Evolutionary conservation across 805 yeast genomes (phyloP), one percentile per base, ranked within the genome.

Genomic region (Saturnispora halmiae): DNA sequence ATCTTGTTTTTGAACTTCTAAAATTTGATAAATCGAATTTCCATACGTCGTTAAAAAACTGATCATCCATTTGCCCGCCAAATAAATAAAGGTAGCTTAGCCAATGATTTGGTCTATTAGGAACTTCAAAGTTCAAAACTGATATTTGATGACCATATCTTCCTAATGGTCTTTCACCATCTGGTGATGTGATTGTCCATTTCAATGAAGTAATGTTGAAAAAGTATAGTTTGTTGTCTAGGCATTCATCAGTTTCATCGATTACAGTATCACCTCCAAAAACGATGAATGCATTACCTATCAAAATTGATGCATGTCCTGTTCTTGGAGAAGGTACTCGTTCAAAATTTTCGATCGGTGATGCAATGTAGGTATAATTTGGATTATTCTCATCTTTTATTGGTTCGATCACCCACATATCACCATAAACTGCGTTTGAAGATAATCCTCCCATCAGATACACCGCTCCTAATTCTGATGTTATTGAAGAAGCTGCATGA

Each of bases 381-480:
- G 62, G 4, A 9, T 31, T n/a, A 19, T 28, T 36, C 8, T 32
- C 30, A 14, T 40, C 38, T 30, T 55, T 54, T 10, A 54, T 56
- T 2, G 84, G 79, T 47, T 73, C 73, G 43, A 90, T 68, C 44
- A 82, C 78, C 99, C 99, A 92, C 49, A 95, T 77, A 59, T 92
- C 98, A 36, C 95, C 96, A 60, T 82, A 85, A 5, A 90, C 96
- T 15, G 90, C 79, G 42, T 85, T 84, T 40, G 88, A 95, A 55
- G 88, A 81, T 36, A 92, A 67, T 7, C 99, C 99, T 31, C 99
- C 98, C 85, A 92, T 88, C 18, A 92, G 70, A 56, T 76, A 86
- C 16, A 87, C 65, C 45, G 86, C 92, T 40, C 85, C 85, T 41
- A 79, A 79, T 24, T 85, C 87, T 11, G 92, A 78, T 5, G 86